Evolutionary conservation across 768 basidiomycete genomes (phyloP).

Genomic region (Xerocomus spinulosus): DNA sequence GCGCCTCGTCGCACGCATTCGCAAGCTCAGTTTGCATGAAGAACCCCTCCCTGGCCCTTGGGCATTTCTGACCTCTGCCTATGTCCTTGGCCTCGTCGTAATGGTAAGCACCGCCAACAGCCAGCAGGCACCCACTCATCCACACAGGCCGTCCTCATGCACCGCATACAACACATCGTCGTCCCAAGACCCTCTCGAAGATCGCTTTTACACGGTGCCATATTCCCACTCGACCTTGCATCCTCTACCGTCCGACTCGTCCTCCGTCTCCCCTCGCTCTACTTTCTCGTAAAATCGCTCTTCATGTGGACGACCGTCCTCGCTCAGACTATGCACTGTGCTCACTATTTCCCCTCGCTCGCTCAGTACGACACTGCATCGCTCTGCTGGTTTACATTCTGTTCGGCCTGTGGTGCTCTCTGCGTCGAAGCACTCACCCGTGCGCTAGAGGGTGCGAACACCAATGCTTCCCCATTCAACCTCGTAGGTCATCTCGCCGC

Average conservation of each 20-base stretch:
- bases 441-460: constrained; percentile 59
- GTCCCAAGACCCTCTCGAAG: constrained; percentile 40
- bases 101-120: constrained; percentile 43
- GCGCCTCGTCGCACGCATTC: constrained; percentile 38
- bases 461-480: constrained; percentile 63
- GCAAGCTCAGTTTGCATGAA: constrained; percentile 25
- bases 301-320: constrained; percentile 55
- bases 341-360: constrained; percentile 41
- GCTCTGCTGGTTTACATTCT: constrained; percentile 73
- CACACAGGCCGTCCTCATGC: constrained; percentile 58
- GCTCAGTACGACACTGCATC: constrained; percentile 50
- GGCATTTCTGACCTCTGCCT: constrained; percentile 71
- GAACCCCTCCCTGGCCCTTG: constrained; percentile 51
- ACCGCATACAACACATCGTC: constrained; percentile 75
- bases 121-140: background rate
- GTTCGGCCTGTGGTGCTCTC: constrained; percentile 60
- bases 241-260: constrained; percentile 53
- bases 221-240: constrained; percentile 65
- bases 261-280: constrained; percentile 62
- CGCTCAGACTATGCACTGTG: constrained; percentile 46
- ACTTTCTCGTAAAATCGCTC: constrained; percentile 53
- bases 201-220: constrained; percentile 18
- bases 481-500: constrained; percentile 45
- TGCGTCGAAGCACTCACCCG: constrained; percentile 62
- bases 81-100: constrained; percentile 60